Evolutionary conservation across 106 monocot species (phyloP), one percentile per base, ranked within the genome.

Genomic region (Platanthera guangdongensis): DNA sequence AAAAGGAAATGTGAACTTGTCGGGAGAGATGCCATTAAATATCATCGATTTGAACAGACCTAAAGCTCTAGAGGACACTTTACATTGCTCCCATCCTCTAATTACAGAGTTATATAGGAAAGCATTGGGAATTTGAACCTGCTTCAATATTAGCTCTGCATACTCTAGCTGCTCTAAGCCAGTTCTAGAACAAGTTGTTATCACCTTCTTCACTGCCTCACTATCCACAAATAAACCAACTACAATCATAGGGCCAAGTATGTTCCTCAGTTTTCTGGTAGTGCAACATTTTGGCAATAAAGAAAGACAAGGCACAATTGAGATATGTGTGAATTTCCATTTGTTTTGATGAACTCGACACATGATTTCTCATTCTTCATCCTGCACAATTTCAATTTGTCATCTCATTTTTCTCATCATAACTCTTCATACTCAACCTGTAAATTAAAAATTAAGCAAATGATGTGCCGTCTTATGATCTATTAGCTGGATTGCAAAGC

Each of bases 21-120:
- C 85, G 18, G 79, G 86, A 10, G 14, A 14, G 2, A 86, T 68
- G 50, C 19, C 5, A 47, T 68, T 81, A 7, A 59, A 14, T 32
- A 79, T 7, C 92, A 92, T 92, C 63, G 69, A 60, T 10, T 72
- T 46, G 76, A 74, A 92, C 18, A 83, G 45, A 19, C 74, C 46
- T 9, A 92, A 78, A 1, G 88, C 75, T 49, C 71, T 76, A 77
- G 67, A 64, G 50, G 82, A 77, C 7, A 57, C 25, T 6, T 72
- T 47, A 77, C 54, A 54, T 68, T 82, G 76, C 50, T 81, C 82
- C 30, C 73, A 85, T 55, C 51, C 80, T 80, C 92, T 82, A 74
- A 92, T 84, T 25, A 77, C 74, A 52, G 76, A 62, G 59, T 88
- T 92, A 84, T 86, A 92, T 57, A 52, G 5, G n/a, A 86, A 86